Base-by-base conservation (phyloP, 2,329 filamentous ascomycete genomes). In the Colletotrichum acutatum region DNA sequence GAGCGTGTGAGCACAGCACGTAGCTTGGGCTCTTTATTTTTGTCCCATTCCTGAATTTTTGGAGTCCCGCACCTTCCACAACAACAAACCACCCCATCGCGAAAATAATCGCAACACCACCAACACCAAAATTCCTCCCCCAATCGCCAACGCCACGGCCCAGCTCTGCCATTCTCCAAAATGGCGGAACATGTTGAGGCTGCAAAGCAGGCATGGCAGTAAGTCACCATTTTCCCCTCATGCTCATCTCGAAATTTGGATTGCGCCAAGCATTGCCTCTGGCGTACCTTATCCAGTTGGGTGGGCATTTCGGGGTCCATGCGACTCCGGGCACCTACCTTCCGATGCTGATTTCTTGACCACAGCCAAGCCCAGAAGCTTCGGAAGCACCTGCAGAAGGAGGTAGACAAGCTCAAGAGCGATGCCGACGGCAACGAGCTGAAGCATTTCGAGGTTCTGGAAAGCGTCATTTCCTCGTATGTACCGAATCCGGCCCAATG, bases 361-460 rank as follows among this genome's bases (percentile, higher is more conserved):
- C 76, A 60, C 75, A 87, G 86, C 69, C 76, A 82, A 63, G 84
- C 85, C 66, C 78, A 83, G 71, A 87, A 84, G 77, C 68, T 85
- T 53, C 84, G 84, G 74, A 85, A 82, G 75, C 79, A 82, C 68
- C 78, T 87, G 66, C 76, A 80, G 67, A 86, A 84, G 77, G 83
- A 86, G 72, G 77, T 87, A 52, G 82, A 85, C 30, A 83, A 82
- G 75, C 79, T 87, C 16, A 83, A 83, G 68, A 80, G 80, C 68
- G 80, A 80, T 42, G 77, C 76, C 34, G 78, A 77, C 59, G 81
- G 80, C 19, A 79, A 83, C 34, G 84, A 85, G 66, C 75, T 83
- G n/a, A 79, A 81, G 52, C 83, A 83, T 37, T 86, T 87, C 67
- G 83, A 87, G 71, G 79, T 82, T 66, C 77, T 86, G 57, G 85